These are phyloP conservation scores for Pyrenopolyporus hunteri DNA, from an alignment of 495 filamentous ascomycete species.

Conservation along the genomic window DNA sequence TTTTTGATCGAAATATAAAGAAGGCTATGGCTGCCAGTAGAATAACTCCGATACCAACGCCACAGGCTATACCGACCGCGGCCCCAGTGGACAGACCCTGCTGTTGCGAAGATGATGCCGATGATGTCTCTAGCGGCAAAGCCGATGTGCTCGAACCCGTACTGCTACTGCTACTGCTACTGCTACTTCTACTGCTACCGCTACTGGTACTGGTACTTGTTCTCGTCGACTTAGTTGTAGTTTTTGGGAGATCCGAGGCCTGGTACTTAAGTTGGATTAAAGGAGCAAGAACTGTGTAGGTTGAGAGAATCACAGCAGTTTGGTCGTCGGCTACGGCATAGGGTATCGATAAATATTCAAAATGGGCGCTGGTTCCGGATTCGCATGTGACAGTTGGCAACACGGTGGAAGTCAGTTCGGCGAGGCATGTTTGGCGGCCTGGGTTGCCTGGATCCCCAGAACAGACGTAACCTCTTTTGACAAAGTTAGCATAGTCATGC, in stretches of 20 bases:
- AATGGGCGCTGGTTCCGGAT: conserved; percentile 8
- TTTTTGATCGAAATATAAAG: not conserved
- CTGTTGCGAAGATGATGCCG: not conserved
- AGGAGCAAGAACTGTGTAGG: conserved; percentile 7
- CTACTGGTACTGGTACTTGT: not conserved
- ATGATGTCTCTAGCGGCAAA: not conserved
- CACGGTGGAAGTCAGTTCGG: not conserved
- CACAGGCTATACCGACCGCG: conserved; percentile 3
- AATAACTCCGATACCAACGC: conserved; percentile 8
- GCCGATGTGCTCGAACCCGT: not conserved
- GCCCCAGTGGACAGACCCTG: conserved; percentile 5
- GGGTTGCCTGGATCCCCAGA: not conserved
- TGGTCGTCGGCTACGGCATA: not conserved
- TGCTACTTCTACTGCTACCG: too few species aligned
- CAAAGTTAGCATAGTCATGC: conserved; percentile 7
- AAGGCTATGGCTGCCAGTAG: conserved; percentile 1
- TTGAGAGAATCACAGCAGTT: not conserved
- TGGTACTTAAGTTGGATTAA: conserved; percentile 13
- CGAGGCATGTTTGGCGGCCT: not conserved
- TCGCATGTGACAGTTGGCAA: conserved; percentile 15
- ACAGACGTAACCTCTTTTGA: conserved; percentile 13
- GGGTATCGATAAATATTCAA: conserved; percentile 9
- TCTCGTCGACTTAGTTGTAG: not conserved
- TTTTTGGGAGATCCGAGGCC: not conserved
- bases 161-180: too few species aligned